Conservation (phyloP, 2,329 filamentous ascomycete genomes). For the Coniochaeta hoffmannii region DNA sequence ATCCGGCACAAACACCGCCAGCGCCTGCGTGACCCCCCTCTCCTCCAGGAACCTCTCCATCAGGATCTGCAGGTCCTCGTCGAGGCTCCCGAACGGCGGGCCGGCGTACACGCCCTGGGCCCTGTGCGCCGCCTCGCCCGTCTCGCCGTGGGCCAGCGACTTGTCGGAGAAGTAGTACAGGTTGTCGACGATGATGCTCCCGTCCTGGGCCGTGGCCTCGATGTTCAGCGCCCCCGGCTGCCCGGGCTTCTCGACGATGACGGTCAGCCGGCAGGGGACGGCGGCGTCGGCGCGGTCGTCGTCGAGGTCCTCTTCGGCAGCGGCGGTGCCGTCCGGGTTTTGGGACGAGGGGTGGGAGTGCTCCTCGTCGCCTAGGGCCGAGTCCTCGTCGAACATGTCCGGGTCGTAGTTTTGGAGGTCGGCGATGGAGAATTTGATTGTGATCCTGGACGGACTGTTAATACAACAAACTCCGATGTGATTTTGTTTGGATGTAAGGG, state of each 20-base stretch:
- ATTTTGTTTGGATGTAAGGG: neutral
- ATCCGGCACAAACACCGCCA: conserved; percentile 87
- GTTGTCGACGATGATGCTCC: conserved; percentile 80
- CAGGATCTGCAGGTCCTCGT: conserved; percentile 89
- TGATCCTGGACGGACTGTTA: conserved; percentile 32
- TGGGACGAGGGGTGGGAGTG: conserved; percentile 41
- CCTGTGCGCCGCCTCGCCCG: conserved; percentile 68
- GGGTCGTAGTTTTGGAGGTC: conserved; percentile 65
- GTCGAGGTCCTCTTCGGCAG: conserved; percentile 39
- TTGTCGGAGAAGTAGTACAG: conserved; percentile 77
- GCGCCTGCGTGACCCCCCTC: conserved; percentile 77
- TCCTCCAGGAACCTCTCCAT: conserved; percentile 93
- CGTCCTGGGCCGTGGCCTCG: conserved; percentile 79
- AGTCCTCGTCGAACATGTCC: conserved; percentile 49
- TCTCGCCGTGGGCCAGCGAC: conserved; percentile 67
- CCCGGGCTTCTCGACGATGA: conserved; percentile 81
- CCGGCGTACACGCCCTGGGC: conserved; percentile 78
- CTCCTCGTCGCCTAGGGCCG: conserved; percentile 50
- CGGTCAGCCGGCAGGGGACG: conserved; percentile 75
- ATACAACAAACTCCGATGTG: neutral
- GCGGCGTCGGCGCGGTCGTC: conserved; percentile 44
- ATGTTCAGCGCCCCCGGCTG: conserved; percentile 77
- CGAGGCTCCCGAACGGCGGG: conserved; percentile 86
- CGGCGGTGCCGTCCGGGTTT: conserved; percentile 51
- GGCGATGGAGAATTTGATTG: conserved; percentile 75